These are phyloP conservation scores for Penicillium ucsense DNA, from an alignment of 495 filamentous ascomycete genomes.

Conservation along the genomic window DNA sequence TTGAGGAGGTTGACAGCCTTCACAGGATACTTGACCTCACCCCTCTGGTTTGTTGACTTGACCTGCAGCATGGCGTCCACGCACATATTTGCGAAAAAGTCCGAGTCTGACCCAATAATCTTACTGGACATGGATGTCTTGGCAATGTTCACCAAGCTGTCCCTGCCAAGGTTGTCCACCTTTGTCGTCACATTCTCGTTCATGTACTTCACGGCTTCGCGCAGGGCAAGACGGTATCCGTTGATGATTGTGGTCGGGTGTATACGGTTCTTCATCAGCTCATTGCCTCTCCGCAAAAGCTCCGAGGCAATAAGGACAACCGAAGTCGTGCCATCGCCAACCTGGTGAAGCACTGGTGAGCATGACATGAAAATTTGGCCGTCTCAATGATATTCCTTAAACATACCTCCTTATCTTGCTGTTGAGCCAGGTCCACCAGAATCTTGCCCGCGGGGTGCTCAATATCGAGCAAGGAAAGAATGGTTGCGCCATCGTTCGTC, in stretches of 20 bases:
- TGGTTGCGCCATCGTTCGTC: slow-evolving; percentile 97
- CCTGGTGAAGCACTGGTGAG: slow-evolving; percentile 32
- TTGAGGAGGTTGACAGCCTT: slow-evolving; percentile 99
- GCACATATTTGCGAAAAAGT: slow-evolving; percentile 95
- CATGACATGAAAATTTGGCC: background rate
- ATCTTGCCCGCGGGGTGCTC: slow-evolving; percentile 99
- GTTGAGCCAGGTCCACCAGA: slow-evolving; percentile 90
- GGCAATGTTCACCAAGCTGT: slow-evolving; percentile 87
- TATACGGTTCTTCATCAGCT: slow-evolving; percentile 99
- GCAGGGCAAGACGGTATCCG: slow-evolving; percentile 87
- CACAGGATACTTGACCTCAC: slow-evolving; percentile 92
- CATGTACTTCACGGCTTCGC: slow-evolving; percentile 98
- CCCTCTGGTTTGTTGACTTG: slow-evolving; percentile 80
- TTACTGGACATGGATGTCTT: slow-evolving; percentile 99
- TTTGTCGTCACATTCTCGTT: slow-evolving; percentile 93
- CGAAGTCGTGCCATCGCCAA: slow-evolving; percentile 95
- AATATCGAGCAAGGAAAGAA: slow-evolving; percentile 86
- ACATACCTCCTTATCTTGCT: slow-evolving; percentile 89
- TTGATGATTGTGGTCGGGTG: slow-evolving; percentile 99
- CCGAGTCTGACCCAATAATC: slow-evolving; percentile 90
- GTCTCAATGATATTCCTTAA: background rate
- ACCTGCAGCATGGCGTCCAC: slow-evolving; percentile 96
- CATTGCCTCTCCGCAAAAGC: slow-evolving; percentile 87
- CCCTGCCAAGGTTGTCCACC: slow-evolving; percentile 81
- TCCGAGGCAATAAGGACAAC: slow-evolving; percentile 96